Evolutionary conservation across 2,329 filamentous ascomycete species (phyloP), one percentile per base, ranked within the genome.

Genomic region (Colletotrichum sidae): DNA sequence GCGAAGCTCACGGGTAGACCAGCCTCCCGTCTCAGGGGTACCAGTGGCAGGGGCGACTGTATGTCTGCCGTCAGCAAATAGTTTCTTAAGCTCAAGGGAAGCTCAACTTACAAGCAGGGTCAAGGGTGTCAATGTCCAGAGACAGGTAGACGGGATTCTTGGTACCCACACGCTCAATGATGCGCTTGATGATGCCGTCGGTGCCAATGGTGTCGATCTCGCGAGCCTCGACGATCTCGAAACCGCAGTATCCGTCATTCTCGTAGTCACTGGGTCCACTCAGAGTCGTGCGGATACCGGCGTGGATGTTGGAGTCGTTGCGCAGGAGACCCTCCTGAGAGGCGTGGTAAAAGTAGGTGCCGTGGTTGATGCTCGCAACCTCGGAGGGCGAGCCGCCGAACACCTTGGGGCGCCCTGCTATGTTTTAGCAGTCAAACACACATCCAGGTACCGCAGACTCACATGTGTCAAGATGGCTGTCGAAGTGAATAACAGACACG

Each of bases 281-380:
- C 15, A 96, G 83, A 3, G 92, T 96, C 0, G 93, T 96, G 60
- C 93, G 88, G 76, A 96, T 96, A 44, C 93, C 93, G 13, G 92
- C 93, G 75, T 96, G 93, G 77, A 96, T 94, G 79, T 94, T 95
- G 70, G 88, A 91, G 80, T 96, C 91, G 74, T 96, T 96, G 68
- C 84, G 84, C 17, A 96, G 82, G 13, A 96, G 82, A 3, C 93
- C 93, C 75, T 96, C 92, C 78, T 89, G 87, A 1, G 90, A 80
- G 0, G 92, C 93, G 75, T 95, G 92, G 79, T 90, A 96, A 80
- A 96, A 96, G 81, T 96, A 96, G 1, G 92, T 96, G 46, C 93
- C 93, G 79, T 96, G 92, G 79, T 96, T 96, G 80, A 96, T 90
- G 69, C 85, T 85, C 17, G 93, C 92, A 44, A 89, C 87, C 67